Evolutionary conservation across 306 rosid genomes (phyloP).

Genomic region (Citrullus colocynthis): DNA sequence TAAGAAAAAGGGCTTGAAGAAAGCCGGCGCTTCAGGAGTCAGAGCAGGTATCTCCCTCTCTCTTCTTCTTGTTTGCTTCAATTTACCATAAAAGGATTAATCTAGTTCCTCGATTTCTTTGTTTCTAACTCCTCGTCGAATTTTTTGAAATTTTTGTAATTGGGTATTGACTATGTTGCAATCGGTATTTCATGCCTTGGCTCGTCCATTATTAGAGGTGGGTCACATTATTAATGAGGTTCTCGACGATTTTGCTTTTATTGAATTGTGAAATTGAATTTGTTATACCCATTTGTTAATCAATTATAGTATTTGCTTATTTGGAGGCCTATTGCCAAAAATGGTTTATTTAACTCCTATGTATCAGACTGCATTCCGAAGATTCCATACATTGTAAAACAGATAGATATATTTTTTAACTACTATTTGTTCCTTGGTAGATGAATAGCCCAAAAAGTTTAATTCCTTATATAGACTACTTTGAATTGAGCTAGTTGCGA

Average conservation of each 20-base stretch:
- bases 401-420: not conserved
- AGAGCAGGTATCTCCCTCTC: conserved; percentile 49
- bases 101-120: not conserved
- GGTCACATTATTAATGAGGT: not conserved
- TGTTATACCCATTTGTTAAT: not conserved
- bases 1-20: conserved; percentile 82
- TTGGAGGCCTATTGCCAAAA: not conserved
- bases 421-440: not conserved
- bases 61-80: not conserved
- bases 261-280: not conserved
- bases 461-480: not conserved
- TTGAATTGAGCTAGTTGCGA: not conserved
- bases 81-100: not conserved
- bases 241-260: not conserved
- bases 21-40: conserved; percentile 79
- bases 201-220: not conserved
- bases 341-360: not conserved
- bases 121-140: not conserved
- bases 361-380: not conserved
- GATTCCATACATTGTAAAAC: not conserved
- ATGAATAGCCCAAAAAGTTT: not conserved
- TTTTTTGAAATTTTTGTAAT: not conserved
- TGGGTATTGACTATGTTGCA: not conserved
- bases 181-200: not conserved
- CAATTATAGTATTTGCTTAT: not conserved